Percentiles rank a stretch among this genome's conserved stretches.
Conservation (phyloP, 2,329 filamentous ascomycete genomes). For the Aspergillus fumigatiaffinis region DNA sequence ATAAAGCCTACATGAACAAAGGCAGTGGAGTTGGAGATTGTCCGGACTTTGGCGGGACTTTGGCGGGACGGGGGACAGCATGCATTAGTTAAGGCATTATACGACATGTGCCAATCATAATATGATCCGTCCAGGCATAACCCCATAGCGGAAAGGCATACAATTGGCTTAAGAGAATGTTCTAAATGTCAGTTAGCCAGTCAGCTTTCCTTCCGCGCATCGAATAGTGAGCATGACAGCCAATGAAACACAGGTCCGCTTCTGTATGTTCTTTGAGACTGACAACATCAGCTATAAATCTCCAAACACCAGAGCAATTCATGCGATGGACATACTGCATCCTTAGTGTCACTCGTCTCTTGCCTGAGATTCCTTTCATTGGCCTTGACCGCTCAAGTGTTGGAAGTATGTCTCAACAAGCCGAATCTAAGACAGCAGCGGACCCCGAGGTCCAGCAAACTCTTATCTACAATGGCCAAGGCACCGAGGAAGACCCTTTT, state of each 20-base stretch:
- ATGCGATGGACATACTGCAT: not conserved
- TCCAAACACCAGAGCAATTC: not conserved
- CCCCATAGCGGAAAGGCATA: not conserved
- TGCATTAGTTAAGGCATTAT: no score
- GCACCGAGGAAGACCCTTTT: slow-evolving; percentile 30
- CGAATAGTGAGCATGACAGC: not conserved
- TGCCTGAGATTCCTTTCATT: not conserved
- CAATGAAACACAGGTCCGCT: not conserved
- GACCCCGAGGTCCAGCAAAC: slow-evolving; percentile 1
- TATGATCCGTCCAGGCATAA: no score
- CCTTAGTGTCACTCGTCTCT: not conserved
- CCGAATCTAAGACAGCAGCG: not conserved
- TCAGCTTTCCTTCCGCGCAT: not conserved
- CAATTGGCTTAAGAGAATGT: not conserved
- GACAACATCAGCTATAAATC: not conserved
- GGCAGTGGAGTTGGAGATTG: no score
- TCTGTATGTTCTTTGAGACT: not conserved
- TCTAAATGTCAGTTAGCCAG: not conserved
- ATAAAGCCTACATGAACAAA: no score
- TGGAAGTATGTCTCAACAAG: not conserved
- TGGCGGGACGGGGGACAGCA: no score
- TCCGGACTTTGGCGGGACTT: no score
- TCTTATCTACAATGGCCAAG: slow-evolving; percentile 25
- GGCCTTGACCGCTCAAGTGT: not conserved
- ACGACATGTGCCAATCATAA: no score